Evolutionary conservation across 805 yeast genomes (phyloP), one percentile per base, ranked within the genome.

Genomic region (Schwanniomyces pseudopolymorphus): DNA sequence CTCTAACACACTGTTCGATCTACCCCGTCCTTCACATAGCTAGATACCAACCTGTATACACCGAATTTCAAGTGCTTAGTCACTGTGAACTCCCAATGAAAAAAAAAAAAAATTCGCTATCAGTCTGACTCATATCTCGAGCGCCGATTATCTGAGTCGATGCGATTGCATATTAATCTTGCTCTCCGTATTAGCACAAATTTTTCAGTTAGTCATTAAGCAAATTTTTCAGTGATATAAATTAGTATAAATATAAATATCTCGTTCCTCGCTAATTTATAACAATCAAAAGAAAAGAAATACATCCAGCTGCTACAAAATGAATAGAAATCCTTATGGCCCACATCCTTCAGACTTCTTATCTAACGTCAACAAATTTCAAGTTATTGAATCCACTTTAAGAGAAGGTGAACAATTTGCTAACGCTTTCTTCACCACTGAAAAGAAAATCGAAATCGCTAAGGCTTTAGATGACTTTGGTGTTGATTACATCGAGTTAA

Each of bases 341-440:
- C 83, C 83, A 37, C 75, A 79, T 53, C 84, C 84, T 19, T 68
- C 79, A 49, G 84, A 79, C 64, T 78, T 65, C 52, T 66, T 79
- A 51, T 79, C 84, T 28, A 79, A 79, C 54, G 84, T 79, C 22
- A 65, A 69, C 50, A 71, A 70, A 56, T 79, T 79, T 59, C 74
- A 79, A 63, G 62, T 79, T 33, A 79, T 79, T 48, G 84, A 79
- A 57, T 75, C 82, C 24, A 79, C 84, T 19, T 68, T 79, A 46
- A 77, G 84, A 75, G 84, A 79, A 61, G 84, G 84, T 58, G 84
- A 79, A 61, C 84, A 79, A 60, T 79, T 79, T 54, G 84, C 84
- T 56, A 79, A 79, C 55, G 78, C 84, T n/a, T 79, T 79, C 53
- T 79, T 79, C 68, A 70, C 77, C 41, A 68, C 81, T 37, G 83